Evolutionary conservation across 2,329 filamentous ascomycete species (phyloP), one percentile per base, ranked within the genome.

Genomic region (Akanthomyces lecanii): DNA sequence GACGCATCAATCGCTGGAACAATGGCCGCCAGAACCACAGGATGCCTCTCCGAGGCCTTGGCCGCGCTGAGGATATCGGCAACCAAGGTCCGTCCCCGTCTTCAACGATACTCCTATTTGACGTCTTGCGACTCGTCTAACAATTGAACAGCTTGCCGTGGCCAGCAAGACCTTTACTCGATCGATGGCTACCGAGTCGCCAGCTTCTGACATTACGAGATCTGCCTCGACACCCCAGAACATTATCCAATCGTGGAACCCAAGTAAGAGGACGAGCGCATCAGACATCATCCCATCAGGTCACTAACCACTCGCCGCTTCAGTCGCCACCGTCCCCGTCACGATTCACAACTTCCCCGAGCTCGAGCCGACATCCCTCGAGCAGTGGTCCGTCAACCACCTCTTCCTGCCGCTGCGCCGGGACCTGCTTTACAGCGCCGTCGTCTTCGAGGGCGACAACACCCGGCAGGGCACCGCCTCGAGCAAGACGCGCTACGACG

Each of bases 301-400:
- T 36, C 21, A 23, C 65, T 67, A 52, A 67, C 63, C 62, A 47
- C 30, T 28, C 40, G 21, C 44, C 23, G 5, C 33, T 40, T 25
- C 65, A 84, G 85, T 80, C 67, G 80, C 81, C 67, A 87, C 85
- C 36, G 91, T 96, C 63, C 86, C 90, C 62, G 84, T 94, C 65
- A 98, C 94, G 61, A 85, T 97, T 76, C 92, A 97, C 85, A 81
- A 82, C 73, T 99, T 98, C 80, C 95, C 95, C 42, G 85, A 87
- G 12, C 87, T 97, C 77, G 92, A 97, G 76, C 95, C 95, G 28
- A 80, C 87, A 55, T 82, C 86, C 57, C 89, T 96, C 75, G 86
- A 91, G 73, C 78, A 85, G 70, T 98, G 93, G 81, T 88, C 90
- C 47, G 81, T 87, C 65, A 89, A 90, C 71, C 92, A 97, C 76